Evolutionary conservation across 2,329 filamentous ascomycete species (phyloP).

Genomic region (Curvularia eragrostidis): DNA sequence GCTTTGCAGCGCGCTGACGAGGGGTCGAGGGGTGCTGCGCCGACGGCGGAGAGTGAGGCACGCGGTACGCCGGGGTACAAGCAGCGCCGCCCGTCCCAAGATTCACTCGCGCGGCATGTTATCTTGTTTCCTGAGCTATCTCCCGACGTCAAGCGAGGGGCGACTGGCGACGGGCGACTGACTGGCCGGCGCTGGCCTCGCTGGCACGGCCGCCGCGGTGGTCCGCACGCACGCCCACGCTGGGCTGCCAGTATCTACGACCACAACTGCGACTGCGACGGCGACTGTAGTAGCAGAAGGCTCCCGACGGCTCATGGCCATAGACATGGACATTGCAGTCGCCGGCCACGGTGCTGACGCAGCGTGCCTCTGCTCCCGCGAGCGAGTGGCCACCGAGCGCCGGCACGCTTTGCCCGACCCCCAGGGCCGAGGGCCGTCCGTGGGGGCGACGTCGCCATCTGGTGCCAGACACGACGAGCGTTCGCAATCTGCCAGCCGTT

Average conservation of each 20-base stretch:
- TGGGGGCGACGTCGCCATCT: slow-evolving; percentile 9
- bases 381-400: neutral
- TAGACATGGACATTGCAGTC: no score
- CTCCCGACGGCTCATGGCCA: no score
- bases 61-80: slow-evolving; percentile 22
- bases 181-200: slow-evolving; percentile 4
- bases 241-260: neutral
- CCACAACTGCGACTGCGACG: neutral
- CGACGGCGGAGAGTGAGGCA: slow-evolving; percentile 23
- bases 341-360: neutral
- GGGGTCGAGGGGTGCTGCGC: slow-evolving; percentile 14
- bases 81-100: neutral
- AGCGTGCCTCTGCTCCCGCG: neutral
- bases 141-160: slow-evolving; percentile 27
- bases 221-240: neutral
- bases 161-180: neutral
- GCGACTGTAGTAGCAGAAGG: no score
- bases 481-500: slow-evolving; percentile 29
- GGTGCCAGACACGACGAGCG: slow-evolving; percentile 11
- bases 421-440: slow-evolving; percentile 12
- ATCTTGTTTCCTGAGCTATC: slow-evolving; percentile 25
- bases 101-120: slow-evolving; percentile 4
- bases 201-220: slow-evolving; percentile 26
- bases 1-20: slow-evolving; percentile 13
- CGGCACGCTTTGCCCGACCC: slow-evolving; percentile 18